Evolutionary conservation across 2,329 filamentous ascomycete genomes (phyloP).

Genomic region (Pseudogymnoascus sp.): DNA sequence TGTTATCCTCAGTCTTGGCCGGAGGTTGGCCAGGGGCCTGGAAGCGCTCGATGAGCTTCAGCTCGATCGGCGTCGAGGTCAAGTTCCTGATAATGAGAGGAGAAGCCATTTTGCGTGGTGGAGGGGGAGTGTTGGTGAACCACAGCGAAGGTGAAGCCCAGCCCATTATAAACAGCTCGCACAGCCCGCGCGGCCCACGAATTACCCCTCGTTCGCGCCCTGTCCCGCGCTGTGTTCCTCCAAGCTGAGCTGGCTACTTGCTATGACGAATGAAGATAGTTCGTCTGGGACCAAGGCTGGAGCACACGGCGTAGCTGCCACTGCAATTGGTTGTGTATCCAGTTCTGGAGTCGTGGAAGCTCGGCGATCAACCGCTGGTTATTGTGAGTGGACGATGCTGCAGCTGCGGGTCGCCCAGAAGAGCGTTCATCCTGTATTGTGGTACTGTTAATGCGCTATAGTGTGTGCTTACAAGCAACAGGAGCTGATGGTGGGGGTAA

Average conservation of each 20-base stretch:
- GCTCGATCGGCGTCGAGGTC: slow-evolving; percentile 62
- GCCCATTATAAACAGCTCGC: background rate
- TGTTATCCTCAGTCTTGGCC: slow-evolving; percentile 27
- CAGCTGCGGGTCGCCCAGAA: background rate
- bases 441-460: background rate
- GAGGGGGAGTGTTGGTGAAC: background rate
- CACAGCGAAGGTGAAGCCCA: background rate
- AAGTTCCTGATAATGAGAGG: slow-evolving; percentile 74
- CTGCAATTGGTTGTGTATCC: background rate
- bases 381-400: background rate
- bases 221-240: background rate
- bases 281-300: background rate
- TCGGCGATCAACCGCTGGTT: background rate
- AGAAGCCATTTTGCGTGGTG: slow-evolving; percentile 10
- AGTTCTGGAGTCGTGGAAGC: background rate
- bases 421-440: background rate
- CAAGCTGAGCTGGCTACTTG: background rate
- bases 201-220: slow-evolving; percentile 1
- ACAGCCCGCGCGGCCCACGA: background rate
- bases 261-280: background rate
- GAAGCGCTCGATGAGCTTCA: slow-evolving; percentile 69
- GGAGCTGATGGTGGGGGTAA: slow-evolving; percentile 7
- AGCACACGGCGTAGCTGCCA: background rate
- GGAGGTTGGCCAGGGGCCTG: slow-evolving; percentile 42
- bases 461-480: background rate